A percentile compares a stretch with the other conserved stretches of the same genome.
Conservation (phyloP, 768 basidiomycete species). For the Filobasidium floriforme region DNA sequence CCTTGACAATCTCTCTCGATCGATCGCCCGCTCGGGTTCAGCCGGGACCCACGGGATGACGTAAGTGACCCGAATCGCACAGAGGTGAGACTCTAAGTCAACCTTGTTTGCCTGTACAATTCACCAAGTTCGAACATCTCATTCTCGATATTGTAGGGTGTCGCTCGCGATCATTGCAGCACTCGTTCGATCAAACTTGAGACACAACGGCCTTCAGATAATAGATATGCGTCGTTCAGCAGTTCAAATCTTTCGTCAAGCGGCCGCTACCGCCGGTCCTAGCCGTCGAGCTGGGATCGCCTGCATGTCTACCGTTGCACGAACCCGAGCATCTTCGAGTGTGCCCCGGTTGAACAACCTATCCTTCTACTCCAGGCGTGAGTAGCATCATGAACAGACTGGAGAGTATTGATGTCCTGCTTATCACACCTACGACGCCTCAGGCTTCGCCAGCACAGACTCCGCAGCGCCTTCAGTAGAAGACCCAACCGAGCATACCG, state of each 20-base stretch:
- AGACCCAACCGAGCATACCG: slow-evolving; percentile 33
- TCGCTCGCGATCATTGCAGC: too few relatives aligned
- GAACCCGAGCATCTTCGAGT: background rate
- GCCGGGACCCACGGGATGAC: too few relatives aligned
- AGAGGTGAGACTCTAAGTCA: too few relatives aligned
- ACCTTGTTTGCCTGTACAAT: too few relatives aligned
- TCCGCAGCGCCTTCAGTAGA: slow-evolving; percentile 6
- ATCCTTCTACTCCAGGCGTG: background rate
- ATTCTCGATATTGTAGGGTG: too few relatives aligned
- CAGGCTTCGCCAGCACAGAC: slow-evolving; percentile 16
- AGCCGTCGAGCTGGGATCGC: slow-evolving; percentile 1
- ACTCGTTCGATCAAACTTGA: too few relatives aligned
- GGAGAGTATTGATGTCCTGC: too few relatives aligned
- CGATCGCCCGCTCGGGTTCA: too few relatives aligned
- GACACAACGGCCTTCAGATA: background rate
- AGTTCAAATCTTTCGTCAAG: background rate
- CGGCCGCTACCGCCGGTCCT: background rate
- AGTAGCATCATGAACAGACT: background rate
- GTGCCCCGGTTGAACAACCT: too few relatives aligned
- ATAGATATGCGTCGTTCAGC: background rate
- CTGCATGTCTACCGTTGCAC: background rate
- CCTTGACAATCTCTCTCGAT: too few relatives aligned
- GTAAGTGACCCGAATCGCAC: too few relatives aligned
- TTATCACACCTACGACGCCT: background rate
- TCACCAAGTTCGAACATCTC: too few relatives aligned